Evolutionary conservation across 1,284 basidiomycete species (phyloP).

Genomic region (Pisolithus thermaeus): DNA sequence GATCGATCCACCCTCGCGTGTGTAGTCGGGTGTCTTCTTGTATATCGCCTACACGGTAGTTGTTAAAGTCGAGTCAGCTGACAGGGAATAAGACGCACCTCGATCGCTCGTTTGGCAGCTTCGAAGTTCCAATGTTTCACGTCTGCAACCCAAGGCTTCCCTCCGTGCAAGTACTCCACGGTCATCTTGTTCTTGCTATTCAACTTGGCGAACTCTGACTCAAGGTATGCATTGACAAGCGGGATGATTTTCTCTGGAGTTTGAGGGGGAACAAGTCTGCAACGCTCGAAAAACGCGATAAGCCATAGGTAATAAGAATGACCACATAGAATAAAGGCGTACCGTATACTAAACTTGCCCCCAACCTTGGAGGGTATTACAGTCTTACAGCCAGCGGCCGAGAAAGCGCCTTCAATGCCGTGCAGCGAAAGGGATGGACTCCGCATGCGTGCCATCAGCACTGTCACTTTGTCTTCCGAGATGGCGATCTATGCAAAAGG

Average conservation of each 20-base stretch:
- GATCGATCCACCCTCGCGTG: slow-evolving; percentile 17
- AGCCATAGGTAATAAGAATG: background rate
- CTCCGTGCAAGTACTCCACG: slow-evolving; percentile 74
- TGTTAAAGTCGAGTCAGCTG: background rate
- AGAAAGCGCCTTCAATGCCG: slow-evolving; percentile 95
- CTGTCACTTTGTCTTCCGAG: slow-evolving; percentile 69
- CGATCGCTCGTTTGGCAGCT: slow-evolving; percentile 83
- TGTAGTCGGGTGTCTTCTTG: slow-evolving; percentile 10
- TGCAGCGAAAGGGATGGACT: slow-evolving; percentile 86
- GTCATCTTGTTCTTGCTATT: slow-evolving; percentile 75
- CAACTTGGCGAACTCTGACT: slow-evolving; percentile 82
- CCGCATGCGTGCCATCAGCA: slow-evolving; percentile 83
- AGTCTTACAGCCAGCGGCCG: slow-evolving; percentile 63
- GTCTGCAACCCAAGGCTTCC: slow-evolving; percentile 87
- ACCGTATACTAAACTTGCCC: slow-evolving; percentile 90
- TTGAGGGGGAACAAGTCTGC: slow-evolving; percentile 83
- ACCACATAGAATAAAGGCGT: slow-evolving; percentile 22
- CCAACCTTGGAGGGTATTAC: slow-evolving; percentile 87
- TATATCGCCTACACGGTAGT: background rate
- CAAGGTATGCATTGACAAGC: slow-evolving; percentile 67
- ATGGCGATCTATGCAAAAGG: slow-evolving; percentile 47
- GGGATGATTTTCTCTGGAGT: slow-evolving; percentile 72
- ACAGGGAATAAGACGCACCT: slow-evolving; percentile 34
- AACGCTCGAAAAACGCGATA: background rate
- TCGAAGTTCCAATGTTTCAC: slow-evolving; percentile 92